Conservation (phyloP, 1,284 basidiomycete species). For the Ceratobasidium sp. region DNA sequence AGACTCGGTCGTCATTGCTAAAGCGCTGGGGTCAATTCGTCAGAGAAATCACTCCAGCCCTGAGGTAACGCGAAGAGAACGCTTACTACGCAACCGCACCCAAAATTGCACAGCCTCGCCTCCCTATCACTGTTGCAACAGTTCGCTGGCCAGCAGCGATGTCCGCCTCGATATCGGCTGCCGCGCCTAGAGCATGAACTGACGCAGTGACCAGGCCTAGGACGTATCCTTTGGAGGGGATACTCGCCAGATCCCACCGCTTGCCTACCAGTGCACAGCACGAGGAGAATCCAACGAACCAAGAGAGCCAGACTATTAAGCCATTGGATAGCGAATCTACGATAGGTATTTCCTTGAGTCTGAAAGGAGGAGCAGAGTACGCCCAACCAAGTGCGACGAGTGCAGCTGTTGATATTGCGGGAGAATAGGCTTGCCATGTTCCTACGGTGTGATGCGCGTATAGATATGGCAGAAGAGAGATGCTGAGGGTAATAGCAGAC, state of each 20-base stretch:
- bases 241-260: constrained; percentile 29
- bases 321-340: constrained; percentile 53
- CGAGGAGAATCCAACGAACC: constrained; percentile 51
- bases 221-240: constrained; percentile 49
- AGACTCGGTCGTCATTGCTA: constrained; percentile 19
- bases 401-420: constrained; percentile 35
- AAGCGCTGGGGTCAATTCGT: constrained; percentile 10
- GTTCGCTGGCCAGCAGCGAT: constrained; percentile 51
- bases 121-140: constrained; percentile 51
- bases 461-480: constrained; percentile 41
- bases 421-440: constrained; percentile 16
- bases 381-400: constrained; percentile 52
- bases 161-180: constrained; percentile 52
- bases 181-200: constrained; percentile 53
- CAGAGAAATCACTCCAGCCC: background rate
- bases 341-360: constrained; percentile 52
- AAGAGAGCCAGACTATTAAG: constrained; percentile 51
- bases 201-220: constrained; percentile 51
- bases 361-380: constrained; percentile 52
- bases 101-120: constrained; percentile 48
- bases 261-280: constrained; percentile 36
- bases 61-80: background rate
- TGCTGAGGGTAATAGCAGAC: constrained; percentile 49
- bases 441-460: background rate
- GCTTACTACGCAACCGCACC: constrained; percentile 51